Percentiles rank a stretch among this genome's conserved stretches.
phyloP scores from a whole-genome alignment of 129 eudicot genomes.

The Saposhnikovia divaricata region DNA sequence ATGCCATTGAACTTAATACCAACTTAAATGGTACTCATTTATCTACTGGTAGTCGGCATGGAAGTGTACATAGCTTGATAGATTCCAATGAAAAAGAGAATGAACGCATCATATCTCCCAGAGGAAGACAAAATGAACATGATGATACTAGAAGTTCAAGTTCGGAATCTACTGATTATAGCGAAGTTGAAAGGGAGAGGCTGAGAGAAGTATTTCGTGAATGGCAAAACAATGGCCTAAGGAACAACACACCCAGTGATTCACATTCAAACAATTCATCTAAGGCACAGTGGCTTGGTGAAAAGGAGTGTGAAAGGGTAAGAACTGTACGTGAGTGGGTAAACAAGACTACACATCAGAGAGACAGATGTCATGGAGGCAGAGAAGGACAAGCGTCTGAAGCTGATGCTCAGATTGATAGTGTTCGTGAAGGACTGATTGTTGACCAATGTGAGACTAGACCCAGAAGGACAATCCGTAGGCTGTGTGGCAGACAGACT shows the following conservation, averaged over 20 bases:
- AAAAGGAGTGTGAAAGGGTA: conserved; percentile 59
- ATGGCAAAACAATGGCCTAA: conserved; percentile 54
- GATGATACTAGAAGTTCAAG: conserved; percentile 39
- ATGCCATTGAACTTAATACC: conserved; percentile 22
- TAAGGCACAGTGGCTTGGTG: conserved; percentile 38
- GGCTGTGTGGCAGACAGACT: conserved; percentile 80
- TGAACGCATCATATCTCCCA: conserved; percentile 21
- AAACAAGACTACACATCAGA: conserved; percentile 42
- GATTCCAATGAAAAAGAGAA: conserved; percentile 35
- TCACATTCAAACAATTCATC: conserved; percentile 27
- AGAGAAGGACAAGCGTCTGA: conserved; percentile 43
- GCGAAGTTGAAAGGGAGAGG: conserved; percentile 56
- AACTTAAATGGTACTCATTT: conserved; percentile 16
- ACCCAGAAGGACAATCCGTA: conserved; percentile 41
- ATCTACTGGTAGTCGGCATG: conserved; percentile 20
- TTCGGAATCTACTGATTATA: conserved; percentile 50
- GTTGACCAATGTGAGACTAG: conserved; percentile 27
- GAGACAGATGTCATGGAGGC: conserved; percentile 26
- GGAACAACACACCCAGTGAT: conserved; percentile 21
- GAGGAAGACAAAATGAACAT: conserved; percentile 23
- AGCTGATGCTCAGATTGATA: conserved; percentile 37
- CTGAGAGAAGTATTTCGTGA: conserved; percentile 73
- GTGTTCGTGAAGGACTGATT: conserved; percentile 34
- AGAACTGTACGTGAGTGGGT: conserved; percentile 59
- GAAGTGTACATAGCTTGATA: conserved; percentile 24